These are phyloP conservation scores for Agastache rugosa DNA, from an alignment of 257 asterid species.

Conservation along the genomic window DNA sequence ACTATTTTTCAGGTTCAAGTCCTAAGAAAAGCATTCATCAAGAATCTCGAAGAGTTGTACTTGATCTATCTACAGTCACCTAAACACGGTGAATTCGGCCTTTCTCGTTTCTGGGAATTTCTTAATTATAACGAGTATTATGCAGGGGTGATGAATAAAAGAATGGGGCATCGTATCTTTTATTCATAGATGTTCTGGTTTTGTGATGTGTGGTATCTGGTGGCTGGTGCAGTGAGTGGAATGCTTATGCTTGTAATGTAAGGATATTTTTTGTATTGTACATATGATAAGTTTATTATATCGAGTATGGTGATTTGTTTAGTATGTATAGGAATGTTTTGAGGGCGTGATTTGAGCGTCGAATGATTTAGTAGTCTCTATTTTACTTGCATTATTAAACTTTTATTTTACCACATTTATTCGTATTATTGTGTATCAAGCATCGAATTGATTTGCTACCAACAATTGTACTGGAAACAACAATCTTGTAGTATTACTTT, in stretches of 20 bases:
- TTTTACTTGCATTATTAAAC: no score
- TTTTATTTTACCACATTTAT: no score
- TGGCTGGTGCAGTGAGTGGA: neutral
- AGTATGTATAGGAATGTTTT: neutral
- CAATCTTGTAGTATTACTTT: no score
- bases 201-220: neutral
- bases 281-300: neutral
- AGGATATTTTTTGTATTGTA: neutral
- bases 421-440: no score
- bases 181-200: conserved; percentile 36
- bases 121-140: conserved; percentile 77
- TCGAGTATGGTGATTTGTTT: neutral
- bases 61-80: conserved; percentile 67
- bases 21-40: conserved; percentile 59
- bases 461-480: no score
- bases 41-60: conserved; percentile 70
- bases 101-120: conserved; percentile 82
- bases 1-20: conserved; percentile 63
- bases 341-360: no score
- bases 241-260: neutral
- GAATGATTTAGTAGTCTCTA: no score
- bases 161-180: conserved; percentile 47
- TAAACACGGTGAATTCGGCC: conserved; percentile 69
- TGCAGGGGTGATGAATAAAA: conserved; percentile 52
- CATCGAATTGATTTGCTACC: no score